Conservation (phyloP, 2,329 filamentous ascomycete species). For the Lithohypha guttulata region DNA sequence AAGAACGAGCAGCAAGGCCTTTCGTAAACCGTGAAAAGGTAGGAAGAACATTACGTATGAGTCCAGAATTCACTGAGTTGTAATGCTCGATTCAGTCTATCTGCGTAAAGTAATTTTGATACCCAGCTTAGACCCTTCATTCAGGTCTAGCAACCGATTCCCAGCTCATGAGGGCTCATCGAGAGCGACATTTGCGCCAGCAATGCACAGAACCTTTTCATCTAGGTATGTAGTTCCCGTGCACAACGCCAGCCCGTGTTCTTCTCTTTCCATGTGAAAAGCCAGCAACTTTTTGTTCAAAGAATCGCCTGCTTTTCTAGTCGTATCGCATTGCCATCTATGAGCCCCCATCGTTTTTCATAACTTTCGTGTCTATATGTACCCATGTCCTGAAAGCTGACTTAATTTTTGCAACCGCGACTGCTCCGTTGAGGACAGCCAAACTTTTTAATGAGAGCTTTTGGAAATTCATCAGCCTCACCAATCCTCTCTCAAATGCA, state of each 20-base stretch:
- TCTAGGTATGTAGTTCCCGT: too few species aligned
- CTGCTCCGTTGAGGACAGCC: slow-evolving; percentile 18
- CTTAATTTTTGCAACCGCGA: slow-evolving; percentile 5
- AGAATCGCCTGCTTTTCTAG: slow-evolving; percentile 10
- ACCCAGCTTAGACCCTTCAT: slow-evolving; percentile 20
- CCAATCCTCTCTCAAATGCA: slow-evolving; percentile 1
- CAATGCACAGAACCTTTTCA: slow-evolving; percentile 10
- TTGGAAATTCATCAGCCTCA: slow-evolving; percentile 9
- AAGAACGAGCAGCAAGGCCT: too few species aligned
- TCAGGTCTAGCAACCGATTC: slow-evolving; percentile 2
- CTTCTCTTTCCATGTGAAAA: neutral
- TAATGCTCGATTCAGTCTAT: too few species aligned
- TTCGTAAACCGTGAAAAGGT: too few species aligned
- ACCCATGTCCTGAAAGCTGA: slow-evolving; percentile 19
- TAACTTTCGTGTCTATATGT: slow-evolving; percentile 20
- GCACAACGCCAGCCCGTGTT: slow-evolving; percentile 8
- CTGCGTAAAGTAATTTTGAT: too few species aligned
- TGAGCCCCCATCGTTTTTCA: slow-evolving; percentile 14
- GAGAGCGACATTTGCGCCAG: slow-evolving; percentile 11
- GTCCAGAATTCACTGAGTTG: too few species aligned
- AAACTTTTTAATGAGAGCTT: slow-evolving; percentile 21
- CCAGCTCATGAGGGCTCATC: slow-evolving; percentile 13
- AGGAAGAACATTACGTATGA: too few species aligned
- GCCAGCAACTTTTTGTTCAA: slow-evolving; percentile 11
- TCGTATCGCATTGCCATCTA: slow-evolving; percentile 7